Percentiles rank a stretch among this genome's conserved stretches.
Conservation (phyloP, 1,139 yeast species). For the Blastobotrys aristatus region DNA sequence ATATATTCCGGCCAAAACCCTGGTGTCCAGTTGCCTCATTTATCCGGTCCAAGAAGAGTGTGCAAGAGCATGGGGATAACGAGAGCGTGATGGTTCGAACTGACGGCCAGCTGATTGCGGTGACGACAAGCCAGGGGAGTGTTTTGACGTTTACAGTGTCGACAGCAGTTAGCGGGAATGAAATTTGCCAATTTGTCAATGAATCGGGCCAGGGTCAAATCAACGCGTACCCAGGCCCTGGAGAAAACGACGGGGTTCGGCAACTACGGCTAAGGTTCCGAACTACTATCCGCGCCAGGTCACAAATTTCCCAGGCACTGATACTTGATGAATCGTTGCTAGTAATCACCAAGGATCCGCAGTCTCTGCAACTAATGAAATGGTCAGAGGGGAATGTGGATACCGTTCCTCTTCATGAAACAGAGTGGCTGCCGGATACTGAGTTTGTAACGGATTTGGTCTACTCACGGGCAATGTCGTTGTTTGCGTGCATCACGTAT, state of each 20-base stretch:
- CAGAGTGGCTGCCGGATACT: slow-evolving; percentile 26
- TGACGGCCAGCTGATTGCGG: slow-evolving; percentile 33
- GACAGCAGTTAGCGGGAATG: slow-evolving; percentile 21
- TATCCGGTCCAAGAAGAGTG: slow-evolving; percentile 27
- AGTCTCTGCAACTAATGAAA: slow-evolving; percentile 30
- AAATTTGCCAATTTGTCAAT: slow-evolving; percentile 24
- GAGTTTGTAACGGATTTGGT: slow-evolving; percentile 18
- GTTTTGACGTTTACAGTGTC: slow-evolving; percentile 27
- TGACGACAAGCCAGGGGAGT: slow-evolving; percentile 31
- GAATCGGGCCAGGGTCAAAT: slow-evolving; percentile 9
- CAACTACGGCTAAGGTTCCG: slow-evolving; percentile 31
- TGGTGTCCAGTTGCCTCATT: slow-evolving; percentile 34
- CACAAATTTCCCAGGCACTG: slow-evolving; percentile 29
- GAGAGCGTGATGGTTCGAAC: slow-evolving; percentile 30
- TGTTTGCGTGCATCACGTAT: slow-evolving; percentile 21
- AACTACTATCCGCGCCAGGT: slow-evolving; percentile 29
- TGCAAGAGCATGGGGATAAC: slow-evolving; percentile 31
- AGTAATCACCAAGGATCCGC: slow-evolving; percentile 30
- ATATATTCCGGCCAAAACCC: slow-evolving; percentile 27
- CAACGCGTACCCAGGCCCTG: slow-evolving; percentile 35
- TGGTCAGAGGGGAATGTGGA: slow-evolving; percentile 21
- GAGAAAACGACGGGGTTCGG: slow-evolving; percentile 38
- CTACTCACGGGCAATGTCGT: slow-evolving; percentile 25
- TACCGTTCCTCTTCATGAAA: slow-evolving; percentile 23
- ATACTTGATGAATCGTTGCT: slow-evolving; percentile 31